A percentile compares a stretch with the other conserved stretches of the same genome.
Conservation (phyloP, 768 basidiomycete species). For the Pleurotus giganteus region DNA sequence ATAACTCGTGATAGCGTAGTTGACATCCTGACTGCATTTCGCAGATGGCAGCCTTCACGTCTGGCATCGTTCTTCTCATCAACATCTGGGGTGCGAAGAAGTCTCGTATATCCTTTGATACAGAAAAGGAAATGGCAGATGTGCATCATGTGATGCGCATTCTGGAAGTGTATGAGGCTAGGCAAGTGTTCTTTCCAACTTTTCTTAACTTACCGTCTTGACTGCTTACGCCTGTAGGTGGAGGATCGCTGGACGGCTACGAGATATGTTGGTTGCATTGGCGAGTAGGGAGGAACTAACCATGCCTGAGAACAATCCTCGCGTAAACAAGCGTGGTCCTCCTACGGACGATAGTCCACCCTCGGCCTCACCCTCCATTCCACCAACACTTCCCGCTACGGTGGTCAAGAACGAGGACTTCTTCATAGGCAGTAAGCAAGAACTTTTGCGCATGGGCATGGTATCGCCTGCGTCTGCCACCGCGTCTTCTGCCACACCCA, state of each 20-base stretch:
- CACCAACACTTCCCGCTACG: not conserved
- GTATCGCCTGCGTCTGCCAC: not conserved
- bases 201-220: not conserved
- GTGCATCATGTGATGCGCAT: slow-evolving; percentile 41
- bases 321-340: not conserved
- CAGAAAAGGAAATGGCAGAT: slow-evolving; percentile 37
- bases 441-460: not conserved
- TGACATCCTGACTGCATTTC: not conserved
- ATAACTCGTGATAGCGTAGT: not conserved
- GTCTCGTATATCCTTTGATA: slow-evolving; percentile 26
- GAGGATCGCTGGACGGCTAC: slow-evolving; percentile 17
- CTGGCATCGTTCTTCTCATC: slow-evolving; percentile 43
- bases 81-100: slow-evolving; percentile 45
- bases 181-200: slow-evolving; percentile 10
- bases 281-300: not conserved
- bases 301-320: not conserved
- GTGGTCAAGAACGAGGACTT: not conserved
- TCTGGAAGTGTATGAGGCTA: slow-evolving; percentile 18
- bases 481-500: not conserved
- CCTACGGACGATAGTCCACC: not conserved
- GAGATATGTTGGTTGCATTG: slow-evolving; percentile 2
- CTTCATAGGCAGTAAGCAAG: not conserved
- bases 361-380: not conserved
- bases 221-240: slow-evolving; percentile 7
- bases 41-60: slow-evolving; percentile 18